Base-by-base conservation (phyloP, 768 basidiomycete species). In the Porphyrellus cyaneotinctus region DNA sequence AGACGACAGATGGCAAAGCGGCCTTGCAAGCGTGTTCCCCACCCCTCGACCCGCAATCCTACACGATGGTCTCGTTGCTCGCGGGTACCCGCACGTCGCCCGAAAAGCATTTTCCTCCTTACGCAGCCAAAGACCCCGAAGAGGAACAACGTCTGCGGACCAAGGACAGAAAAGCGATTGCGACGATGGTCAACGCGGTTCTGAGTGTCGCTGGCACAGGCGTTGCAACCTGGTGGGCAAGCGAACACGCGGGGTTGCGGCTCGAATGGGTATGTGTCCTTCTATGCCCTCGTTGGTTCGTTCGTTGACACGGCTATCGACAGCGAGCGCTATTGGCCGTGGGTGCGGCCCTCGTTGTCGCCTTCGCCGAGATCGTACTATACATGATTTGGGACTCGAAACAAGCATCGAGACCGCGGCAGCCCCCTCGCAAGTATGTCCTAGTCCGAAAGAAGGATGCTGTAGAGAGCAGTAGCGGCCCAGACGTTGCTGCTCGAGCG, bases 71-170 rank as follows among this genome's bases (percentile, higher is more conserved):
- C 35, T 72, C 88, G 18, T 73, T 93, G 32, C 80, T 93, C 6
- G 88, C 91, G 15, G 90, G 90, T 33, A 78, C 84, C 7, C 80
- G 77, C 39, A 85, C 89, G n/a, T 88, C 88, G 7, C 90, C 90
- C 20, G 82, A 87, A 52, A 80, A 85, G 49, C 82, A 76, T 32
- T 87, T 89, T 54, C 83, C 83, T 30, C 58, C 70, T 10, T 80
- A 82, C 58, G 52, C 62, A 5, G 76, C 74, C 20, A 70, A 67
- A 52, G 76, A 76, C 52, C 77, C 77, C 28, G 77, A 80, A 56
- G 72, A 78, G 51, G 63, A 79, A 14, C 75, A 73, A 41, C 74
- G 72, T 38, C 70, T 75, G 32, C 77, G 69, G 47, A 67, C 70
- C 23, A 75, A 75, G 38, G 88, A 91, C 52, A 72, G 78, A 49